These are phyloP conservation scores for Aureobasidium leucospermi DNA, from an alignment of 2,329 filamentous ascomycete species.

Conservation along the genomic window DNA sequence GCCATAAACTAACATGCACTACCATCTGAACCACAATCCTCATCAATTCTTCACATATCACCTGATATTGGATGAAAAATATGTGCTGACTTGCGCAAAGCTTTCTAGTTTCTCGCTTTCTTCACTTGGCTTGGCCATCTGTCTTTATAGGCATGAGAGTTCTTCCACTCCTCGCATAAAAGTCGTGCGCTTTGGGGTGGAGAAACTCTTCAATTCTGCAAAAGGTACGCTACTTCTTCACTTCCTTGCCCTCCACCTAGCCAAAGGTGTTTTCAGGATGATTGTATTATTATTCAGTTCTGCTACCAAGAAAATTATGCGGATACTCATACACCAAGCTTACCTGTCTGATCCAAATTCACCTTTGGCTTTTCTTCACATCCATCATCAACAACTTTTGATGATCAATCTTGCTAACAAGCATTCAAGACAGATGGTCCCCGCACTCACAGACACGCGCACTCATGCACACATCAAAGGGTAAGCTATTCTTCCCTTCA, in stretches of 20 bases:
- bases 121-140: background rate
- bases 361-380: constrained; percentile 4
- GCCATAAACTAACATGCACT: constrained; percentile 35
- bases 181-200: background rate
- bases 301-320: constrained; percentile 32
- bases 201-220: background rate
- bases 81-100: constrained; percentile 7
- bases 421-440: background rate
- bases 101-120: background rate
- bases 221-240: constrained; percentile 19
- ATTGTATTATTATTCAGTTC: constrained; percentile 34
- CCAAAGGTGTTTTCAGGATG: constrained; percentile 26
- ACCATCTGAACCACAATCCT: constrained; percentile 30
- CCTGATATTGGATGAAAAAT: background rate
- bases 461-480: background rate
- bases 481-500: constrained; percentile 15
- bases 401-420: constrained; percentile 4
- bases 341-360: constrained; percentile 29
- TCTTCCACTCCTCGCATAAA: background rate
- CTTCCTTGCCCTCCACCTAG: background rate
- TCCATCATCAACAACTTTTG: background rate
- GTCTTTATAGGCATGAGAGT: background rate
- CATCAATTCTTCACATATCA: background rate
- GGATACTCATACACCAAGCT: constrained; percentile 29
- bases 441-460: background rate